A percentile compares a stretch with the other conserved stretches of the same genome.
These are phyloP conservation scores for Symbiodinium pilosum DNA, from an alignment of 73 alveolate genomes.

Conservation along the genomic window DNA sequence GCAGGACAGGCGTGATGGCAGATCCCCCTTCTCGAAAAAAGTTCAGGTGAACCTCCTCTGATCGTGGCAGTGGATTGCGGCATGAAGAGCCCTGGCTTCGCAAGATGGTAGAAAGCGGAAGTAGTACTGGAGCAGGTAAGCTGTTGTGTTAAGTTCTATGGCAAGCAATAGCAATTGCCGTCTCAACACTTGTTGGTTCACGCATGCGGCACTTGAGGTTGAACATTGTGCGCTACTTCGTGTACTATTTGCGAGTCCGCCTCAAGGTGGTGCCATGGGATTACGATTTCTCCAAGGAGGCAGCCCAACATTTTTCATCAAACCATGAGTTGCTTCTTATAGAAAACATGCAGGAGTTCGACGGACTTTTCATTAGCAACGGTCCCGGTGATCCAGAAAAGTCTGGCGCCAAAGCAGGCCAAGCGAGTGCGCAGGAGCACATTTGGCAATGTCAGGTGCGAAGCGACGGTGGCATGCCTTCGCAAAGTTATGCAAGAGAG, in stretches of 20 bases:
- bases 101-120: not conserved
- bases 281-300: conserved; percentile 84
- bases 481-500: conserved; percentile 69
- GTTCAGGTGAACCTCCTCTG: conserved; percentile 28
- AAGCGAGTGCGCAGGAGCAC: not conserved
- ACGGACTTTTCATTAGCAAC: conserved; percentile 87
- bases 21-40: not conserved
- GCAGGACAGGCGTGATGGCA: not conserved
- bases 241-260: conserved; percentile 55
- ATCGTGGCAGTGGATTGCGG: conserved; percentile 90
- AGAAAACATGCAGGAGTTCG: conserved; percentile 20
- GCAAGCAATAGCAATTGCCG: not conserved
- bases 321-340: too few relatives aligned
- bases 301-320: too few relatives aligned
- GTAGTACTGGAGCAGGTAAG: not conserved
- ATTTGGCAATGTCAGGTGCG: not conserved
- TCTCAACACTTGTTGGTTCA: not conserved
- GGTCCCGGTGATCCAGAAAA: conserved; percentile 86
- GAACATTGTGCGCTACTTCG: conserved; percentile 89
- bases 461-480: conserved; percentile 54
- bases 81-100: conserved; percentile 36
- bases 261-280: conserved; percentile 95
- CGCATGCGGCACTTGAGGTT: conserved; percentile 7
- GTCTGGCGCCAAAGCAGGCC: not conserved
- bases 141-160: too few relatives aligned